A percentile compares a stretch with the other conserved stretches of the same genome.
phyloP scores from a whole-genome alignment of 768 basidiomycete species.

The Trametes gibbosa region DNA sequence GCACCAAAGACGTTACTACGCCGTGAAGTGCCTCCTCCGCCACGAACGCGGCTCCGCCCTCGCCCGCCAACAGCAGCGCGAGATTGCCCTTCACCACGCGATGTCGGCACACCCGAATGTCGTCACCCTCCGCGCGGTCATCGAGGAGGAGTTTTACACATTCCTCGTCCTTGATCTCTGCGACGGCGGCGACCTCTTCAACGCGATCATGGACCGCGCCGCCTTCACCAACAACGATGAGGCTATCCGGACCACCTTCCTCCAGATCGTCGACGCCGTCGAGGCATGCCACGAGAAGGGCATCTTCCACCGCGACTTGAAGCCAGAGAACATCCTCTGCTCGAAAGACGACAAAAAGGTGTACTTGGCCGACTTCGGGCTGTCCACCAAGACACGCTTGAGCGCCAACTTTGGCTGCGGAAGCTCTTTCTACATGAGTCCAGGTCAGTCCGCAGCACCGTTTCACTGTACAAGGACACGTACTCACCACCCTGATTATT shows the following conservation, averaged over 20 bases:
- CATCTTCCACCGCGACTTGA: constrained; percentile 56
- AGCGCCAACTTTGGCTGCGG: constrained; percentile 30
- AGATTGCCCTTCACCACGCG: constrained; percentile 24
- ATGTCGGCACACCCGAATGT: constrained; percentile 23
- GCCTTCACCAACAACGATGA: constrained; percentile 41
- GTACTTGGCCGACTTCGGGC: constrained; percentile 53
- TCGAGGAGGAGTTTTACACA: constrained; percentile 25
- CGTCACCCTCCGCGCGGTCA: constrained; percentile 25
- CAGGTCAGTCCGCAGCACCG: constrained; percentile 25
- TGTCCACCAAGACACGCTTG: constrained; percentile 28
- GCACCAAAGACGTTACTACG: constrained; percentile 17
- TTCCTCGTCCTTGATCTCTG: constrained; percentile 34
- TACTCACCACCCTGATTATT: constrained; percentile 24
- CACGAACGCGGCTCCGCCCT: constrained; percentile 21
- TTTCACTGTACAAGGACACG: neutral
- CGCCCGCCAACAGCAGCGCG: constrained; percentile 23
- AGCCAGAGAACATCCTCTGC: constrained; percentile 53
- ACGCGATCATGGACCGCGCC: constrained; percentile 38
- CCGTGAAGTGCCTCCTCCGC: constrained; percentile 29
- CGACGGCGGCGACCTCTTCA: constrained; percentile 45
- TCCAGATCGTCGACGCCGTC: constrained; percentile 53
- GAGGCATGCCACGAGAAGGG: constrained; percentile 46
- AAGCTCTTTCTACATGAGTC: constrained; percentile 33
- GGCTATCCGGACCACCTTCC: constrained; percentile 45
- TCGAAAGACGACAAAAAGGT: constrained; percentile 38